Conservation (phyloP, 192 early-diverging fungal genomes). For the Entomortierella beljakovae region DNA sequence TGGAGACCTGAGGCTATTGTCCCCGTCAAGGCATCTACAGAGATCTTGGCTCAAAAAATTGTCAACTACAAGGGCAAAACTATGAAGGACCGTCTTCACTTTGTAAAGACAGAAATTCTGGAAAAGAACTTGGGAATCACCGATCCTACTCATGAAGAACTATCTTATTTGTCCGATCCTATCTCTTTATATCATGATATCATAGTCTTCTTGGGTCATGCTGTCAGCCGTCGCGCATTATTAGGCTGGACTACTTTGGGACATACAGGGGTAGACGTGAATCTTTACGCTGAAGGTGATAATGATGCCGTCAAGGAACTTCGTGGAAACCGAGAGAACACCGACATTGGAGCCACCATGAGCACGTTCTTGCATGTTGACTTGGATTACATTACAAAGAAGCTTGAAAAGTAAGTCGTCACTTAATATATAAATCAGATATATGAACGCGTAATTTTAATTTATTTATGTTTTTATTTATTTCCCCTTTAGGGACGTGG, state of each 20-base stretch:
- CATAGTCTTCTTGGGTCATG: slow-evolving; percentile 13
- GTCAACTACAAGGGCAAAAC: slow-evolving; percentile 3
- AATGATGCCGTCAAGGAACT: slow-evolving; percentile 35
- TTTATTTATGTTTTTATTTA: not conserved
- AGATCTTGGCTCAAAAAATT: slow-evolving; percentile 62
- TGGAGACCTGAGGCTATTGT: slow-evolving; percentile 83
- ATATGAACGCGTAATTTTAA: no score
- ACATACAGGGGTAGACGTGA: slow-evolving; percentile 96
- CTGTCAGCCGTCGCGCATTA: slow-evolving; percentile 16
- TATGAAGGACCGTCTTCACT: slow-evolving; percentile 27
- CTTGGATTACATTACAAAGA: slow-evolving; percentile 58
- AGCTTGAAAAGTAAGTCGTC: slow-evolving; percentile 48
- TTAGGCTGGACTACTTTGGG: slow-evolving; percentile 86
- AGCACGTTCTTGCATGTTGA: slow-evolving; percentile 64
- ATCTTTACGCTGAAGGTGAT: slow-evolving; percentile 62
- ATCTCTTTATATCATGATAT: not conserved
- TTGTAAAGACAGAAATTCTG: slow-evolving; percentile 70
- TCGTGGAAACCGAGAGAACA: slow-evolving; percentile 75
- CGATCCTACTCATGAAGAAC: slow-evolving; percentile 74
- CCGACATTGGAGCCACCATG: slow-evolving; percentile 70
- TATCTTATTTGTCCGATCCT: slow-evolving; percentile 54
- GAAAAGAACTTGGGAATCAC: slow-evolving; percentile 74
- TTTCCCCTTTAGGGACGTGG: not conserved
- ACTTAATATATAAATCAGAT: not conserved
- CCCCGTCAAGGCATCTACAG: slow-evolving; percentile 76